Base-by-base conservation (phyloP, 257 asterid species). In the Solanum pinnatisectum region DNA sequence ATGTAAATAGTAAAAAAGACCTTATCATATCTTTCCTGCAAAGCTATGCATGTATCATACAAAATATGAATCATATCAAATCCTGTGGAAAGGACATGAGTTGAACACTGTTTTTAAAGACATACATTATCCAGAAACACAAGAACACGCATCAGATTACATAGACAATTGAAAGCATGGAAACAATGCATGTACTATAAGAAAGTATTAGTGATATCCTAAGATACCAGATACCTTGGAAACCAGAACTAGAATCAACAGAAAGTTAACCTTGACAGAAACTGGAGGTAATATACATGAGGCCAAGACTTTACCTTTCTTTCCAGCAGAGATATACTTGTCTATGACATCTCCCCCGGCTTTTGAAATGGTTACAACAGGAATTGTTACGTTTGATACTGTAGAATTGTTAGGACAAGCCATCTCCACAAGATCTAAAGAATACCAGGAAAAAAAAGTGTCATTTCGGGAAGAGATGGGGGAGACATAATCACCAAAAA, bases 401-500 rank as follows among this genome's bases (percentile, higher is more conserved):
- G 95, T 93, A 35, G 88, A 94, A 87, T 94, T 91, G 67, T 90
- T 87, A 63, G 91, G 94, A 89, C 99, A 97, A 86, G 92, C 94
- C 98, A 97, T 97, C 97, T 95, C 97, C 89, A 92, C 74, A 87
- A 95, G 95, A 90, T 93, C 99, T 96, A 90, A 37, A 73, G 84
- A 90, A 89, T 89, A 91, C 81, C 91, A 94, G 87, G 44, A 30
- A 86, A 46, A 76, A 63, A 56, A 32, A 87, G 74, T 52, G 52
- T 83, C 88, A 87, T 91, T 40, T 88, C 84, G 44, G 71, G 84
- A 89, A 72, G 46, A 52, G 84, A 49, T 9, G 46, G 49, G 15
- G 13, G 22, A 52, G 35, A 73, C 72, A 35, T n/a, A 86, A 63
- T 52, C 32, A 82, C 85, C 85, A 30, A 82, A 79, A 81, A 46